Evolutionary conservation across 73 alveolate genomes (phyloP), one percentile per base, ranked within the genome.

Genomic region (Blepharisma japonicum): DNA sequence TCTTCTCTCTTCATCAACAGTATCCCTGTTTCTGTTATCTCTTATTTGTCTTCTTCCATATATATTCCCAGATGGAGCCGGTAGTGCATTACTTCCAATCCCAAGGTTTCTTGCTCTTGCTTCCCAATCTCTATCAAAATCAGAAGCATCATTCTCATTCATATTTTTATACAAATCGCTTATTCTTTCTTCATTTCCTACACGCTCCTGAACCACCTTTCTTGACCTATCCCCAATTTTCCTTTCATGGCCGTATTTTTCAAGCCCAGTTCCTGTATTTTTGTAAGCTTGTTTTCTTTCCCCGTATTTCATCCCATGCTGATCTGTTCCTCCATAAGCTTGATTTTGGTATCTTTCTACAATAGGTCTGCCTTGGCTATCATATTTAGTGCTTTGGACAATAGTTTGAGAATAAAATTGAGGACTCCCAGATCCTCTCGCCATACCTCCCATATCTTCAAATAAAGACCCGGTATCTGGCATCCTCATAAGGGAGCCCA

Each of bases 171-270:
- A 86, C 70, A 77, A 71, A 21, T 86, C 88, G 67, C 85, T 82
- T 8, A 68, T 77, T 39, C 81, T 86, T 80, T 47, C 61, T 6
- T 81, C 20, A 8, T 77, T 74, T 11, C 86, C 77, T 6, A 56
- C 55, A 56, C 88, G 80, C 82, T 93, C 97, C 71, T 89, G 81
- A 49, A 93, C 92, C 55, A 87, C 87, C 68, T 93, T 93, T 70
- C 94, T 71, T 8, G 97, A 97, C 71, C 79, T 81, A 68, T 85
- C 89, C 76, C 87, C 92, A 9, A 87, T 85, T 87, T 90, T 68
- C 68, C 98, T 77, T 68, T 93, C 97, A 88, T 90, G 97, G 32
- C 95, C 94, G 9, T 96, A 96, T 86, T 93, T 93, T 74, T 90
- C 90, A 1, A 88, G 81, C 18, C 98, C 98, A 39, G 95, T 93